Percentiles rank a stretch among this genome's conserved stretches.
Conservation (phyloP, 179 eudicot genomes). For the Spinacia oleracea region DNA sequence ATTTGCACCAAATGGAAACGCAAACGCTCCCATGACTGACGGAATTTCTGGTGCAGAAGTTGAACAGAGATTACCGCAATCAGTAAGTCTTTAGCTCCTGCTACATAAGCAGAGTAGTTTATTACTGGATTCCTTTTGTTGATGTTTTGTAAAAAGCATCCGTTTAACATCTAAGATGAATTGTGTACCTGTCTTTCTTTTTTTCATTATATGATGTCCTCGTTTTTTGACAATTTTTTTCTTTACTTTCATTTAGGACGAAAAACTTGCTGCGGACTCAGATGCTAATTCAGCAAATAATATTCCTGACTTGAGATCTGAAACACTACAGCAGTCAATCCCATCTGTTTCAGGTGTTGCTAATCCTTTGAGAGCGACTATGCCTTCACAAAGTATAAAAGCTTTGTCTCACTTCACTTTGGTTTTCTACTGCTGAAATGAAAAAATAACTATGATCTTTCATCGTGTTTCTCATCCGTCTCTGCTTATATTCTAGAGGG, state of each 20-base stretch:
- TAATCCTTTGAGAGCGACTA: constrained; percentile 39
- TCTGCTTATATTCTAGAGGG: constrained; percentile 44
- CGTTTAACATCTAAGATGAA: constrained; percentile 6
- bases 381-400: constrained; percentile 65
- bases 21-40: constrained; percentile 55
- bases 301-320: constrained; percentile 50
- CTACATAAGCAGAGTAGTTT: background rate
- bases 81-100: constrained; percentile 37
- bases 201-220: background rate
- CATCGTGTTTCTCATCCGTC: constrained; percentile 12
- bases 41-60: constrained; percentile 83
- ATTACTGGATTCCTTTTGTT: constrained; percentile 1
- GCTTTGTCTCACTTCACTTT: constrained; percentile 11
- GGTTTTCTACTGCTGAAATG: constrained; percentile 5
- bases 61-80: constrained; percentile 51
- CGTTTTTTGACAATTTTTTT: constrained; percentile 9
- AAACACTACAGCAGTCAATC: constrained; percentile 44
- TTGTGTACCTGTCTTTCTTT: background rate
- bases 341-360: constrained; percentile 46
- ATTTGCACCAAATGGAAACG: constrained; percentile 57
- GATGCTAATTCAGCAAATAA: constrained; percentile 37
- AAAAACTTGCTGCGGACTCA: constrained; percentile 39
- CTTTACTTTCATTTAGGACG: constrained; percentile 45
- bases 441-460: constrained; percentile 1
- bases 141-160: background rate